Base-by-base conservation (phyloP, 805 yeast genomes). In the Yamadazyma tumulicola region DNA sequence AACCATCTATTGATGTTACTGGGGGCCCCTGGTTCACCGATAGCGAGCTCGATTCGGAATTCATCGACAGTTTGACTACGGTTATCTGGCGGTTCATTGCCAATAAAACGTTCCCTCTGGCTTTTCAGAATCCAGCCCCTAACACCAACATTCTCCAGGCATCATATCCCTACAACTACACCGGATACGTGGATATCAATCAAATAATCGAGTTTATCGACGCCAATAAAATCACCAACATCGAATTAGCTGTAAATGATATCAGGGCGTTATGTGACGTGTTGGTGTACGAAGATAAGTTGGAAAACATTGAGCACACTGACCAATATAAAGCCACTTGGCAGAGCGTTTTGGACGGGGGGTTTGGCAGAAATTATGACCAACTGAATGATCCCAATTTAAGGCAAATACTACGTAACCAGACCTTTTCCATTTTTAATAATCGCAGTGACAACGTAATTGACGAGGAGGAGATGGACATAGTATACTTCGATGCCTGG, bases 21-120 rank as follows among this genome's bases (percentile, higher is more conserved):
- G 98, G 98, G 45, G 98, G 98, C 4, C 97, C 97, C 4, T 93
- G 98, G 98, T 93, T 89, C 55, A 88, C 97, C 0, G 98, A 93
- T 55, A 79, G 89, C 22, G 97, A 93, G 59, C 69, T 93, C 38
- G 98, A 93, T 55, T 79, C 87, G 3, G 97, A 91, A 58, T 93
- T 93, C 51, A 89, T 93, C 39, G 91, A 86, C 46, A 78, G 87
- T 31, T 63, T 93, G 36, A 59, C 86, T 45, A 78, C 86, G 14
- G 89, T 89, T 27, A 79, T 89, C 6, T 93, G 97, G 96, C 71
- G 93, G 46, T 91, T 67, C 57, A 80, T 86, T 7, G 85, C 91
- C 2, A 74, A 79, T 20, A 77, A 74, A 47, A 76, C 96, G 0
- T 84, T 69, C 52, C 96, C 97, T 3, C 68, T 76, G 36, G 84